Conservation (phyloP, 345 rosid genomes). For the Rhizophora mangle region DNA sequence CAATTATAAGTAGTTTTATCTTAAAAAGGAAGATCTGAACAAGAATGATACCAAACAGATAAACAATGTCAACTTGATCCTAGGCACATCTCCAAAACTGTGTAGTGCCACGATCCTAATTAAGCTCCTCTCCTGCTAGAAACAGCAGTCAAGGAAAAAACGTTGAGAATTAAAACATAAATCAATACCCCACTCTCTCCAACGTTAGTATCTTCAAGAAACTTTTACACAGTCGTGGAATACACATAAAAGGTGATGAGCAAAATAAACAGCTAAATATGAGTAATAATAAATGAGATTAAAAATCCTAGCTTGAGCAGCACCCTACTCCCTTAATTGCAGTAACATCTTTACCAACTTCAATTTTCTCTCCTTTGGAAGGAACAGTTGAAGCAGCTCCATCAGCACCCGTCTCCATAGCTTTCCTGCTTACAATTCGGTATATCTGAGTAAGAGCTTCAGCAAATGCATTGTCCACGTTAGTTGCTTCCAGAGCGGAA, state of each 20-base stretch:
- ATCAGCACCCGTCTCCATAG: constrained; percentile 66
- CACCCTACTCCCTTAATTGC: constrained; percentile 83
- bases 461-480: constrained; percentile 82
- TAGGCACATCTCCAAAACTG: not conserved
- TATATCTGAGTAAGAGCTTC: constrained; percentile 88
- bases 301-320: constrained; percentile 65
- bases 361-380: constrained; percentile 82
- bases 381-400: constrained; percentile 53
- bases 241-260: constrained; percentile 16
- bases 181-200: constrained; percentile 23
- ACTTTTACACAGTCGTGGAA: constrained; percentile 37
- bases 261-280: constrained; percentile 30
- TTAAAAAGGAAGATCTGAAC: too few species aligned
- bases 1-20: too few species aligned
- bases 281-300: constrained; percentile 9
- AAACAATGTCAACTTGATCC: too few species aligned
- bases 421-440: constrained; percentile 80
- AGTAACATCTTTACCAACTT: constrained; percentile 73
- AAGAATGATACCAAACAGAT: too few species aligned
- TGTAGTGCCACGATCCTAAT: constrained; percentile 25
- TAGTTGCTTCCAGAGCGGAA: constrained; percentile 80
- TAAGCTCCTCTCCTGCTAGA: constrained; percentile 18
- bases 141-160: constrained; percentile 13
- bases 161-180: constrained; percentile 18
- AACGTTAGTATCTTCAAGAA: constrained; percentile 30